Evolutionary conservation across 257 asterid genomes (phyloP), one percentile per base, ranked within the genome.

Genomic region (Solanum tacnaense): DNA sequence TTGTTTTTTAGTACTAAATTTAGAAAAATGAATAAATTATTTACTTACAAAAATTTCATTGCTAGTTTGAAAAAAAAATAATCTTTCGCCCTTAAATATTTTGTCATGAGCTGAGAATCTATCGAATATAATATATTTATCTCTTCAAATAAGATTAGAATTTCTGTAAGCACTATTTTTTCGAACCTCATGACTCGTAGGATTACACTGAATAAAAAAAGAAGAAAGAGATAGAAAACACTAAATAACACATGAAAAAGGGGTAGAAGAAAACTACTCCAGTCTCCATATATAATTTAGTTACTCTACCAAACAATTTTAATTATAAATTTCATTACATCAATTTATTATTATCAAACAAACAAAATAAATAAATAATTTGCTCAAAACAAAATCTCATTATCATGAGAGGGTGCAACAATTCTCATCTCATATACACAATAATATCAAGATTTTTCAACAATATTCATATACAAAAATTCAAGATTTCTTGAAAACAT

Each of bases 401-500:
- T 12, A 68, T 41, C 52, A 74, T 20, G 81, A 72, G 82, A 74
- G 39, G 62, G 70, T 56, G 85, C 85, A 49, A 49, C 86, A 49
- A 82, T 49, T 46, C 71, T 58, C 68, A 58, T 58, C 68, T 82
- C 70, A 82, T 82, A 82, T 82, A 82, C 86, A 82, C 86, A 82
- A 49, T 49, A 82, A 49, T 82, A 82, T 82, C 44, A 49, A 49
- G 44, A 82, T 29, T 31, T 46, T 31, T 49, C 86, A 82, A 82
- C 70, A 49, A 82, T 82, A 82, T 49, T 82, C 86, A 82, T 82
- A 46, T 82, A 82, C 86, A 82, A 82, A 39, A 82, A 49, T 82
- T 49, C 86, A 82, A 82, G 86, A 82, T 82, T 82, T 82, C 86
- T 82, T 82, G 86, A 82, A 56, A 82, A 31, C 85, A 79, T 46